These are phyloP conservation scores for Coniella vitis DNA, from an alignment of 2,329 filamentous ascomycete species.

Conservation along the genomic window DNA sequence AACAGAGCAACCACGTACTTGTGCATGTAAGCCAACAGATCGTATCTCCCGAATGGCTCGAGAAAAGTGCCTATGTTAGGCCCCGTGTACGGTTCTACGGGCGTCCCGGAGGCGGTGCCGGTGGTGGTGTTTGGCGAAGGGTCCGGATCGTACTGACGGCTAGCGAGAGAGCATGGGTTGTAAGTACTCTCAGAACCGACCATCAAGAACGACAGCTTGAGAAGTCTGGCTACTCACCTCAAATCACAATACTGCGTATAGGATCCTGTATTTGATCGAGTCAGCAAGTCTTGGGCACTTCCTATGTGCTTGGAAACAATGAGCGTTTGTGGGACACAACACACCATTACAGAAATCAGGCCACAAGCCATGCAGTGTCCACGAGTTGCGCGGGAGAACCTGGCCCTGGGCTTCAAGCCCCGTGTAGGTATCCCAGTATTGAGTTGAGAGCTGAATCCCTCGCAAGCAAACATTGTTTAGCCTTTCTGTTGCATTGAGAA, in stretches of 20 bases:
- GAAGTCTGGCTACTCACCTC: conserved; percentile 20
- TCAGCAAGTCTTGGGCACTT: not conserved
- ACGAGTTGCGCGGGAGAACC: conserved; percentile 48
- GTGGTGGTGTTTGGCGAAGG: conserved; percentile 59
- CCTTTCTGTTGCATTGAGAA: too few species aligned
- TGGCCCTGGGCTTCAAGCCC: conserved; percentile 52
- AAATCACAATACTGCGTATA: conserved; percentile 65
- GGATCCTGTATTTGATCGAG: conserved; percentile 36
- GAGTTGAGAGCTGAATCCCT: conserved; percentile 42
- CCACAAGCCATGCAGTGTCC: conserved; percentile 57
- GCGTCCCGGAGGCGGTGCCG: conserved; percentile 42
- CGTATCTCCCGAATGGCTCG: conserved; percentile 47
- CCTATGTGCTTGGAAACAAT: too few species aligned
- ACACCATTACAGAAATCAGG: conserved; percentile 41
- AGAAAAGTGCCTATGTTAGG: conserved; percentile 53
- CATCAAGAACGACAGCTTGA: not conserved
- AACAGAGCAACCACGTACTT: conserved; percentile 27
- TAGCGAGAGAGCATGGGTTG: conserved; percentile 16
- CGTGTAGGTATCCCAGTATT: conserved; percentile 60
- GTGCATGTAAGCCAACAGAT: conserved; percentile 60
- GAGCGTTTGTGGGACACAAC: too few species aligned
- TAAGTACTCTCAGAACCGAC: not conserved
- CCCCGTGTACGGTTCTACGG: conserved; percentile 52
- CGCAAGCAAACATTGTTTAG: too few species aligned
- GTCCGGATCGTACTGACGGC: conserved; percentile 55